Evolutionary conservation across 108 stramenopile genomes (phyloP), one percentile per base, ranked within the genome.

Genomic region (Cyclostephanos tholiformis): DNA sequence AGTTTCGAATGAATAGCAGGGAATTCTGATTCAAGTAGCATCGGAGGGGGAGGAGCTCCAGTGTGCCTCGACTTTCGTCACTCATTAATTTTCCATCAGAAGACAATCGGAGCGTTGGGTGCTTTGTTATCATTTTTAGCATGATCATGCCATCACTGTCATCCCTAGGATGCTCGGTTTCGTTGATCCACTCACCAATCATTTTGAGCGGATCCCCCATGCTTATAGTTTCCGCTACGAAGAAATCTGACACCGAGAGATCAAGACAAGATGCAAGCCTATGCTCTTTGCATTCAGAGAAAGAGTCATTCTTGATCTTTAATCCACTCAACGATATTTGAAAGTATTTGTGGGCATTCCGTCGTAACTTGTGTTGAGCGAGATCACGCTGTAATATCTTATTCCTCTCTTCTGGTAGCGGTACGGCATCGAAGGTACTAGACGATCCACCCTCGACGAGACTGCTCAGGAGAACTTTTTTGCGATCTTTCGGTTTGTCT

Each of bases 61-160:
- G 44, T 13, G 79, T 84, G 23, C 82, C 79, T 72, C 85, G 79
- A 68, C 86, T 84, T 66, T 92, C 90, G 59, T 96, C 87, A 53
- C 80, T 86, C 74, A 80, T 86, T 25, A 96, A 63, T 70, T 88
- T 82, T 44, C 78, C 79, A 65, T 93, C 91, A 11, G 72, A 63
- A 46, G 88, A 88, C 10, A 92, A 61, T 44, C 82, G 53, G n/a
- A 79, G 43, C 35, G 4, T 43, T 23, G 92, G 91, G 51, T 86
- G 80, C 87, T 88, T 88, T 53, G 91, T 92, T n/a, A 88, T 75
- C 88, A 94, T 90, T 76, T 89, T 92, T 67, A 96, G 52, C 91
- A 88, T 91, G 52, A 93, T 52, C 5, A 91, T 72, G 4, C 92
- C 95, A 50, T 89, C 88, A 23, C 72, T 78, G 27, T 83, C 66